These are phyloP conservation scores for Gillenia trifoliata DNA, from an alignment of 306 rosid species.

Conservation along the genomic window DNA sequence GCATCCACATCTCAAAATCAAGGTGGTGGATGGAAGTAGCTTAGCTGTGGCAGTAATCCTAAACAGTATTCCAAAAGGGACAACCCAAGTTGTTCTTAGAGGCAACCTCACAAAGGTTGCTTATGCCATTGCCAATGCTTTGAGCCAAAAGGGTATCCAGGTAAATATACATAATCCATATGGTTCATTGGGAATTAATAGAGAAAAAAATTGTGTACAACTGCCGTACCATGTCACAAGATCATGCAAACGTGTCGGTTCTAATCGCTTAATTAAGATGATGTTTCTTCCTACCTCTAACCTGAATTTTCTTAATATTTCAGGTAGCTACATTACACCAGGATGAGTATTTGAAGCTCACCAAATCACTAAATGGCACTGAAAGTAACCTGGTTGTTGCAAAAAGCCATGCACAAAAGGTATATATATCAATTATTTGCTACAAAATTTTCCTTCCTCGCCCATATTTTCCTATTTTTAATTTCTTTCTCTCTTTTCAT, in stretches of 20 bases:
- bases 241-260: background rate
- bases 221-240: background rate
- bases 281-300: background rate
- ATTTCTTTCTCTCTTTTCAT: background rate
- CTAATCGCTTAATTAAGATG: background rate
- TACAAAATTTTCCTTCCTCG: background rate
- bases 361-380: constrained; percentile 18
- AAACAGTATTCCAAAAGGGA: constrained; percentile 51
- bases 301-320: background rate
- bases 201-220: background rate
- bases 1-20: constrained; percentile 51
- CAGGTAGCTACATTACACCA: constrained; percentile 39
- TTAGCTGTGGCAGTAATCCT: constrained; percentile 53
- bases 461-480: background rate
- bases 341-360: constrained; percentile 42
- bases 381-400: constrained; percentile 36
- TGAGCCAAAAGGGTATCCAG: constrained; percentile 54
- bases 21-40: constrained; percentile 73
- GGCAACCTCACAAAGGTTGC: constrained; percentile 72
- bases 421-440: constrained; percentile 1
- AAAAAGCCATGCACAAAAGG: constrained; percentile 36
- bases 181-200: too few relatives aligned
- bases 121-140: constrained; percentile 43
- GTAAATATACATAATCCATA: constrained; percentile 14
- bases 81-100: constrained; percentile 53